These are phyloP conservation scores for Naganishia vishniacii DNA, from an alignment of 768 basidiomycete species.

Conservation along the genomic window DNA sequence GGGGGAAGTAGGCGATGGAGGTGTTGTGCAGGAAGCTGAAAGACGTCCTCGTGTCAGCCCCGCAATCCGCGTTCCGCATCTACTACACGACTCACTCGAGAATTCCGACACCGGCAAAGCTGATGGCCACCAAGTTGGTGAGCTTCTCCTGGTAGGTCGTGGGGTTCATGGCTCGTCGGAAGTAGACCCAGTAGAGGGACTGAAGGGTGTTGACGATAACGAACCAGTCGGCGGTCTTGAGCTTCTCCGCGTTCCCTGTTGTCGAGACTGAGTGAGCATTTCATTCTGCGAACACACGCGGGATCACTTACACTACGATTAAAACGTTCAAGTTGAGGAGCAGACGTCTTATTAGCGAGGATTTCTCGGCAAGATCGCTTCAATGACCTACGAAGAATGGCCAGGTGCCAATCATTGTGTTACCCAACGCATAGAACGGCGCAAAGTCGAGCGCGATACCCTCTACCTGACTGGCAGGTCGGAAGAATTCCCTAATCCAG, in stretches of 20 bases:
- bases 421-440: constrained; percentile 42
- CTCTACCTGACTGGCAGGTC: constrained; percentile 35
- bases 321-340: no score
- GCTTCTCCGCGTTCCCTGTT: constrained; percentile 37
- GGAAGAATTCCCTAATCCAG: constrained; percentile 41
- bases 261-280: no score
- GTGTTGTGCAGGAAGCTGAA: constrained; percentile 40
- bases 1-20: constrained; percentile 37
- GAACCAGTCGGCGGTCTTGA: constrained; percentile 39
- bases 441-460: constrained; percentile 30
- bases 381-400: constrained; percentile 41
- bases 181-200: constrained; percentile 41
- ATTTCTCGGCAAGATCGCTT: background rate
- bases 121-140: constrained; percentile 41
- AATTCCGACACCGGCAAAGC: constrained; percentile 44
- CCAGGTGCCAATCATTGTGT: constrained; percentile 40
- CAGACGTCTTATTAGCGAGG: no score
- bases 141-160: constrained; percentile 38
- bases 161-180: constrained; percentile 31
- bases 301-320: background rate
- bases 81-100: background rate
- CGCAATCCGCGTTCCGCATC: constrained; percentile 30
- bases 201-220: constrained; percentile 44
- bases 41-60: constrained; percentile 16
- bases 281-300: background rate